Evolutionary conservation across 1,284 basidiomycete species (phyloP).

Genomic region (Marasmius oreades): DNA sequence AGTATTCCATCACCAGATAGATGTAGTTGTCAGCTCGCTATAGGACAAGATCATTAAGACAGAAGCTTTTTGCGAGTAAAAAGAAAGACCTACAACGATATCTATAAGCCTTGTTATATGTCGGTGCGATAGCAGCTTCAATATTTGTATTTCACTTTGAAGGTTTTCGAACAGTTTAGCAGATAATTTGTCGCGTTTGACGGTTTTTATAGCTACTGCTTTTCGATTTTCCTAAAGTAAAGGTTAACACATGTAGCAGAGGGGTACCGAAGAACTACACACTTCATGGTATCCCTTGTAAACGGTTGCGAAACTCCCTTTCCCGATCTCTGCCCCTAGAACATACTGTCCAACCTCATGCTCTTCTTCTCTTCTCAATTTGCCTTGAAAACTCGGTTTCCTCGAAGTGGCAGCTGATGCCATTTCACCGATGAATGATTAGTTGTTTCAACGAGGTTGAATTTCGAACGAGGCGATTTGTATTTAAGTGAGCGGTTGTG

Average conservation of each 20-base stretch:
- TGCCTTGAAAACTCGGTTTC: background rate
- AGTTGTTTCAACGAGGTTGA: background rate
- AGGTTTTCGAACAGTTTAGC: slow-evolving; percentile 95
- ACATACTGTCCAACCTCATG: slow-evolving; percentile 72
- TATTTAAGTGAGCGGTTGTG: background rate
- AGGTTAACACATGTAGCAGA: slow-evolving; percentile 6
- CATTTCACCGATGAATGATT: background rate
- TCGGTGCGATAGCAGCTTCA: slow-evolving; percentile 90
- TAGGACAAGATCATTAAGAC: background rate
- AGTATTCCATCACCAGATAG: slow-evolving; percentile 98
- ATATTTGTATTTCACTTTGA: slow-evolving; percentile 95
- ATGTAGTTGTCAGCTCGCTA: slow-evolving; percentile 92
- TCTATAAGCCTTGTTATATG: slow-evolving; percentile 94
- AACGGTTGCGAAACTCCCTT: slow-evolving; percentile 95
- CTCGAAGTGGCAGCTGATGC: background rate
- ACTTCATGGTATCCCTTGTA: slow-evolving; percentile 91
- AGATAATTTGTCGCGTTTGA: slow-evolving; percentile 85
- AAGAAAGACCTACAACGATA: slow-evolving; percentile 66
- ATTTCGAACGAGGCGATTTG: background rate
- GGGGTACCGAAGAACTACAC: slow-evolving; percentile 24
- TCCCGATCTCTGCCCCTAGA: slow-evolving; percentile 70
- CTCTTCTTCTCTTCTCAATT: slow-evolving; percentile 38
- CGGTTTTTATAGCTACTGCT: slow-evolving; percentile 93
- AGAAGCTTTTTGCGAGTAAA: background rate
- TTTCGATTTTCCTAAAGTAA: slow-evolving; percentile 62